Percentiles rank a stretch among this genome's conserved stretches.
Evolutionary conservation across 345 rosid species (phyloP).

Genomic region (Lumnitzera littorea): DNA sequence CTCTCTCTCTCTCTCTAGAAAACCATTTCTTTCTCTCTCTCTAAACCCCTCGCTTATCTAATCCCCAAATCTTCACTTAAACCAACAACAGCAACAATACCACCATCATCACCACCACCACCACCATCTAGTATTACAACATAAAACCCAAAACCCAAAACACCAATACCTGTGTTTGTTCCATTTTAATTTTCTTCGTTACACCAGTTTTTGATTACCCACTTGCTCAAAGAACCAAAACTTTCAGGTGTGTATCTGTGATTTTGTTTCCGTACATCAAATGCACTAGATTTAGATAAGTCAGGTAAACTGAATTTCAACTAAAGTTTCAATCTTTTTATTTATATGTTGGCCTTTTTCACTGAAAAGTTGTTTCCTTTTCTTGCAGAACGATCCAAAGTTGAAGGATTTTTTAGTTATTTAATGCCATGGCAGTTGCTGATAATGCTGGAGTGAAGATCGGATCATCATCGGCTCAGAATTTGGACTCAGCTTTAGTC

Average conservation of each 20-base stretch:
- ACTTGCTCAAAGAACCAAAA: conserved; percentile 10
- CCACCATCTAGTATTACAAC: too few relatives aligned
- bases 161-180: too few relatives aligned
- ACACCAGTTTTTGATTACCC: too few relatives aligned
- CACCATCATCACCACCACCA: too few relatives aligned
- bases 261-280: conserved; percentile 25
- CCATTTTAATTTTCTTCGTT: too few relatives aligned
- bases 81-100: not conserved
- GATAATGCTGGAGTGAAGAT: conserved; percentile 82
- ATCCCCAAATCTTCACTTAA: conserved; percentile 12
- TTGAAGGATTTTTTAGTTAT: not conserved
- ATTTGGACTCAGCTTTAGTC: conserved; percentile 43
- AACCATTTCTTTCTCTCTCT: conserved; percentile 10
- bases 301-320: conserved; percentile 17
- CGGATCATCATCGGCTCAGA: conserved; percentile 56
- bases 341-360: conserved; percentile 5
- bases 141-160: too few relatives aligned
- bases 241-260: conserved; percentile 11
- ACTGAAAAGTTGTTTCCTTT: not conserved
- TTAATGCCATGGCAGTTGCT: conserved; percentile 80
- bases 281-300: conserved; percentile 29
- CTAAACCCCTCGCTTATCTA: not conserved
- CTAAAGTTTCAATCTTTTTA: conserved; percentile 5
- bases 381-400: not conserved
- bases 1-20: not conserved